Conservation (phyloP, 2,329 filamentous ascomycete species). For the Colletotrichum sp. region DNA sequence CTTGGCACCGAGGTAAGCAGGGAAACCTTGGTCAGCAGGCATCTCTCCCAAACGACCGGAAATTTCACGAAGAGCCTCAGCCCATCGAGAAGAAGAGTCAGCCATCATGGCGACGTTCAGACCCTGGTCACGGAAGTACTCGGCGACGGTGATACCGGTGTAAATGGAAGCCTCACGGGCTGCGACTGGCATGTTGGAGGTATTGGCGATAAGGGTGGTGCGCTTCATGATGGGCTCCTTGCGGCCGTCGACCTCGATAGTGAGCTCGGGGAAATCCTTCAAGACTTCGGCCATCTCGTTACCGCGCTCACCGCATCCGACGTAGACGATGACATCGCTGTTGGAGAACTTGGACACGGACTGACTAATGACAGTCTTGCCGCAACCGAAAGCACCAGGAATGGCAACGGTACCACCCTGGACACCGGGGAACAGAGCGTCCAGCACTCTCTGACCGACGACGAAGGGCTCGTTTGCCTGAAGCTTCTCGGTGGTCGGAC, state of each 20-base stretch:
- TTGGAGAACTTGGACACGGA: slow-evolving; percentile 99
- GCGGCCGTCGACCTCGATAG: slow-evolving; percentile 91
- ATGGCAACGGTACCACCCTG: slow-evolving; percentile 98
- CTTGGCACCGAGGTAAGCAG: slow-evolving; percentile 95
- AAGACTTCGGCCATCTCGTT: slow-evolving; percentile 99
- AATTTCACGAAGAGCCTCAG: slow-evolving; percentile 97
- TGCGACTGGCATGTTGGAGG: slow-evolving; percentile 99
- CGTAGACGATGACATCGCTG: slow-evolving; percentile 98
- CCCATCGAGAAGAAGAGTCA: slow-evolving; percentile 97
- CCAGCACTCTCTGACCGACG: slow-evolving; percentile 94
- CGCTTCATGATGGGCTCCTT: slow-evolving; percentile 99
- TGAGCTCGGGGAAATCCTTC: slow-evolving; percentile 99
- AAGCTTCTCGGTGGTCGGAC: slow-evolving; percentile 90
- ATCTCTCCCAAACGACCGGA: slow-evolving; percentile 99
- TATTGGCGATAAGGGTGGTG: slow-evolving; percentile 97
- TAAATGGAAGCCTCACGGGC: slow-evolving; percentile 99
- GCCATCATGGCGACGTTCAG: slow-evolving; percentile 99
- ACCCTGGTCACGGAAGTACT: slow-evolving; percentile 97
- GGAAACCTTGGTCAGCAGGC: slow-evolving; percentile 99
- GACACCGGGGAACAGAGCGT: slow-evolving; percentile 94
- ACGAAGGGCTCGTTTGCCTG: slow-evolving; percentile 90
- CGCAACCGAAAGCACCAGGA: slow-evolving; percentile 96
- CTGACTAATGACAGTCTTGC: slow-evolving; percentile 99
- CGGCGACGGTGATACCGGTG: slow-evolving; percentile 91
- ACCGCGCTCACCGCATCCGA: slow-evolving; percentile 88